Base-by-base conservation (phyloP, 768 basidiomycete species). In the Hydnum rufescens region DNA sequence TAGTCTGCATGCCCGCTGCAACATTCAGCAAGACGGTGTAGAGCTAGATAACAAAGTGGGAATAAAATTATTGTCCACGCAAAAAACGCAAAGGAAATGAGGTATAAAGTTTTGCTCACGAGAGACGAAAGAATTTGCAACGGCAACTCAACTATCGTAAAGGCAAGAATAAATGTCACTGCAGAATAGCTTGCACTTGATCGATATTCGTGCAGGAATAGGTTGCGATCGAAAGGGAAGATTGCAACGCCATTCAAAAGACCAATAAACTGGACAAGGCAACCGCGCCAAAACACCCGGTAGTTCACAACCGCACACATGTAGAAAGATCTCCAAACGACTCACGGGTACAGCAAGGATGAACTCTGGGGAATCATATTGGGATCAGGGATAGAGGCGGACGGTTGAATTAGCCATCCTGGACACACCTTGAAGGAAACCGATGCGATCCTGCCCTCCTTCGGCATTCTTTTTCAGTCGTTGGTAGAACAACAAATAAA, bases 191-290 rank as follows among this genome's bases (percentile, higher is more conserved):
- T 58, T 0, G 68, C 71, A 13, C 63, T 64, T 22, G 64, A 65
- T 18, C 60, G 58, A 48, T 62, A 65, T 56, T 72, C 71, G 58
- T 72, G 66, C 53, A 67, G 63, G 58, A 68, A 72, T 3, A 70
- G 55, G 26, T 67, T 63, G 46, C 65, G 63, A 48, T 73, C 72
- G 22, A 61, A 60, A 0, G 71, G 71, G 58, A 66, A 73, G 54
- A 71, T 63, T 4, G 69, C 61, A 53, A 66, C 61, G 22, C 63
- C 64, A 32, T 62, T 62, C 3, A 68, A 56, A 13, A 67, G 58
- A 3, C 55, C 50, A 46, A 57, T 53, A 36, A 51, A 55, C 55
- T 55, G 32, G 5, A n/a, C n/a, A n/a, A n/a, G n/a, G n/a, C n/a
- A n/a, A n/a, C n/a, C n/a, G n/a, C 19, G 42, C 19, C 13, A 34